Conservation (phyloP, 2,329 filamentous ascomycete species). For the Venturia carpophila region DNA sequence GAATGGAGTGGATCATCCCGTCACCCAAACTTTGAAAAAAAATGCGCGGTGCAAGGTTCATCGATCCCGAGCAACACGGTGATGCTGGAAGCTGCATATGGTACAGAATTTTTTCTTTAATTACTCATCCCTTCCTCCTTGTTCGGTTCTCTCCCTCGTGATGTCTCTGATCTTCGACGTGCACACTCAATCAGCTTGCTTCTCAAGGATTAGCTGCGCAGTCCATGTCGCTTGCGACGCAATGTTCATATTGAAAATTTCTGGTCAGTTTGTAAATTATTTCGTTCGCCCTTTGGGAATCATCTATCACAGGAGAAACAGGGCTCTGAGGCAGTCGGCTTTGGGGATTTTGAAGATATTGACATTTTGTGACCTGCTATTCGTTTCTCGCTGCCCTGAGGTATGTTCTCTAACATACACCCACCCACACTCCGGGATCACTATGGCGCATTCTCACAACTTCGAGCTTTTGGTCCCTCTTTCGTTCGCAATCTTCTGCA, state of each 20-base stretch:
- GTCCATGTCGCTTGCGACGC: too few species aligned
- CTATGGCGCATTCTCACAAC: background rate
- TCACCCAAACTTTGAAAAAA: background rate
- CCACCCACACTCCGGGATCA: background rate
- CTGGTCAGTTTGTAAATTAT: too few species aligned
- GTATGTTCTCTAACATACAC: too few species aligned
- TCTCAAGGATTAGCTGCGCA: too few species aligned
- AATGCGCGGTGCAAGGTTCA: background rate
- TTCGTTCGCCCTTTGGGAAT: too few species aligned
- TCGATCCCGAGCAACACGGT: background rate
- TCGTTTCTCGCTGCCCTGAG: background rate
- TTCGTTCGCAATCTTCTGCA: slow-evolving; percentile 3
- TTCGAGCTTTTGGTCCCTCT: background rate
- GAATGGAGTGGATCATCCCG: background rate
- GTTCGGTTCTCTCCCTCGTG: background rate
- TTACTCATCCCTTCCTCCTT: background rate
- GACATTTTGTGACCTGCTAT: too few species aligned
- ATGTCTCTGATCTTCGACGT: background rate
- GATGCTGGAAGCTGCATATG: background rate
- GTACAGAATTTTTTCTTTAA: background rate
- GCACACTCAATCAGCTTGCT: too few species aligned
- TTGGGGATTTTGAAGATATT: too few species aligned
- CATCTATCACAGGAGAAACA: too few species aligned
- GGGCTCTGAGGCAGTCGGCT: too few species aligned
- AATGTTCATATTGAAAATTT: too few species aligned